A percentile compares a stretch with the other conserved stretches of the same genome.
Evolutionary conservation across 2,329 filamentous ascomycete genomes (phyloP).

Genomic region (Talaromyces sp.): DNA sequence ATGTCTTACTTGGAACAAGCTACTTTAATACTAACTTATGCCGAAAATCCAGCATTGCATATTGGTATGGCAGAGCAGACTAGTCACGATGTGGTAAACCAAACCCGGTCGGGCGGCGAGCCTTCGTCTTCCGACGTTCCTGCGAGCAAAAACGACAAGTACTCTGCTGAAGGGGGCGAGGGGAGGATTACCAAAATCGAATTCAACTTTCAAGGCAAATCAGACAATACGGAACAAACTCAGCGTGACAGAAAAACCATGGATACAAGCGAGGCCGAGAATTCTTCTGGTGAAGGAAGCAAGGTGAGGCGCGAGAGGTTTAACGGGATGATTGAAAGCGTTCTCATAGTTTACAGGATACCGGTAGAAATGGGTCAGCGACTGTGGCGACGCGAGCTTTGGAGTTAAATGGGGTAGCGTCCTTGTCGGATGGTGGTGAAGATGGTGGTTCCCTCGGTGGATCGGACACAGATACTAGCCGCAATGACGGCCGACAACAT

Average conservation of each 20-base stretch:
- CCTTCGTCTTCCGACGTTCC: conserved; percentile 62
- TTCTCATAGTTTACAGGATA: conserved; percentile 16
- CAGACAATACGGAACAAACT: conserved; percentile 24
- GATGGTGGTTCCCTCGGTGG: conserved; percentile 46
- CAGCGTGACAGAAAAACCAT: conserved; percentile 24
- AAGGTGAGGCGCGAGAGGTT: conserved; percentile 29
- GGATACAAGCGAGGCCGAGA: conserved; percentile 25
- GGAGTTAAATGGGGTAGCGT: conserved; percentile 38
- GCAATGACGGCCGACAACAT: conserved; percentile 47
- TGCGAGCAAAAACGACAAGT: conserved; percentile 57
- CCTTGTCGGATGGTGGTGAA: conserved; percentile 37
- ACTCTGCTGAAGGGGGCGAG: conserved; percentile 50
- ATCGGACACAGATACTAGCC: conserved; percentile 63
- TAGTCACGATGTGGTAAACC: conserved; percentile 68
- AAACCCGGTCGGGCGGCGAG: conserved; percentile 65
- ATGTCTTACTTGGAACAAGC: background rate
- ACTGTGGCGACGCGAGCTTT: conserved; percentile 35
- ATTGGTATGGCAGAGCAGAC: conserved; percentile 72
- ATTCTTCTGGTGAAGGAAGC: conserved; percentile 24
- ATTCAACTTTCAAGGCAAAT: conserved; percentile 30
- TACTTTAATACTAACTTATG: background rate
- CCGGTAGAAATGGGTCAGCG: conserved; percentile 24
- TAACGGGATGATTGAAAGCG: background rate
- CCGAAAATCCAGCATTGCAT: conserved; percentile 43
- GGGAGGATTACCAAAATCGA: conserved; percentile 42